phyloP scores from a whole-genome alignment of 2,329 filamentous ascomycete species.

The Scedosporium minutisporum region DNA sequence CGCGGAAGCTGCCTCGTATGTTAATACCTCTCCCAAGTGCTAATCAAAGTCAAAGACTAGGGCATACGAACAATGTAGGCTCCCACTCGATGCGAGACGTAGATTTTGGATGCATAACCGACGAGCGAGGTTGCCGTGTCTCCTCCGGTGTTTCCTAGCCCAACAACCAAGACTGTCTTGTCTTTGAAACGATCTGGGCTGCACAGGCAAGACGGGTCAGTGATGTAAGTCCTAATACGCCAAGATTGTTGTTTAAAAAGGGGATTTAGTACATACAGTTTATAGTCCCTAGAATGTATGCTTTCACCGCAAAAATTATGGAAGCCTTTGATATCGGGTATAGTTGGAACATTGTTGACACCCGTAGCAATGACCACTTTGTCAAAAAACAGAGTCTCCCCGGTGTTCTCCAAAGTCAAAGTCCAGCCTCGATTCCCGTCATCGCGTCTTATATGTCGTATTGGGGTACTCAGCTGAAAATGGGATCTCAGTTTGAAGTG shows the following conservation, averaged over 20 bases:
- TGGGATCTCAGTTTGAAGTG: slow-evolving; percentile 19
- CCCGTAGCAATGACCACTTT: slow-evolving; percentile 25
- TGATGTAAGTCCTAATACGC: too few species aligned
- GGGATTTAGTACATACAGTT: slow-evolving; percentile 14
- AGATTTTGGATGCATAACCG: slow-evolving; percentile 25
- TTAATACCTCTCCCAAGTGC: too few species aligned
- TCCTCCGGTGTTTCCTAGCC: slow-evolving; percentile 27
- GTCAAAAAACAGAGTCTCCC: slow-evolving; percentile 20
- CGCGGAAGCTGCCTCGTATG: slow-evolving; percentile 16
- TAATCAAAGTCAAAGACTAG: neutral
- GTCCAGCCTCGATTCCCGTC: slow-evolving; percentile 16
- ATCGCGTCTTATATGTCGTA: slow-evolving; percentile 14
- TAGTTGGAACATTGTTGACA: slow-evolving; percentile 22
- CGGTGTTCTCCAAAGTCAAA: slow-evolving; percentile 14
- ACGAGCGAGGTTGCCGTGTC: slow-evolving; percentile 22
- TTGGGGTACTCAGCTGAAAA: slow-evolving; percentile 16
- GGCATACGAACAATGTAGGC: slow-evolving; percentile 21
- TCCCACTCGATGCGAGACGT: slow-evolving; percentile 30
- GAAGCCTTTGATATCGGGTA: slow-evolving; percentile 24
- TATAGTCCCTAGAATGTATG: slow-evolving; percentile 28
- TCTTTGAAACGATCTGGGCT: slow-evolving; percentile 24
- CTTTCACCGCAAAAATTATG: slow-evolving; percentile 27
- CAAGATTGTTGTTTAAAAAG: neutral
- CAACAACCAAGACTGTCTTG: slow-evolving; percentile 33
- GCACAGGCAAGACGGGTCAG: too few species aligned